Base-by-base conservation (phyloP, 2,329 filamentous ascomycete species). In the Ophiostoma triangulosporum region DNA sequence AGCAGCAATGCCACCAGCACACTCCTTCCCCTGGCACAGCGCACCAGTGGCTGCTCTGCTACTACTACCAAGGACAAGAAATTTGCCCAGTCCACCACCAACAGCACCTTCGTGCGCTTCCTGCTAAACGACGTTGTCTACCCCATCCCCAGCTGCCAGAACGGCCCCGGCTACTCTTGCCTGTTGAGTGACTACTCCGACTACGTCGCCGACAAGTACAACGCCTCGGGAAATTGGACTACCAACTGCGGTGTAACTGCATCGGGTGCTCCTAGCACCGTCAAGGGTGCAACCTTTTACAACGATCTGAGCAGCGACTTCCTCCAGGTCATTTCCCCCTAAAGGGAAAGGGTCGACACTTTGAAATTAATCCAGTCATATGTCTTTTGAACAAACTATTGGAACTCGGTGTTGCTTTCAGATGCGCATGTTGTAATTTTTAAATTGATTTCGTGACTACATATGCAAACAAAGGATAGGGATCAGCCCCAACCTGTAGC, bases 101-200 rank as follows among this genome's bases (percentile, higher is more conserved):
- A 67, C 36, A 64, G 66, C 36, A 70, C 66, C 15, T 80, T 73
- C 55, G 62, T 84, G 40, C 75, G 80, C 15, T 72, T 84, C 49
- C 68, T 73, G 11, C 68, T 84, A 40, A 83, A 84, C 60, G 80
- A 84, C 54, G 76, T 75, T 7, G 73, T 84, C 3, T 83, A 84
- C 61, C 77, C 77, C 0, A 64, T 83, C 1, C 72, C 74, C 0
- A 70, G 66, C 0, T 83, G 78, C 64, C 68, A 71, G 57, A 68
- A 67, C 57, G 80, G 76, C 0, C 79, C 76, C 3, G 81, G 77
- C 6, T 69, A 65, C 6, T 76, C 73, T 17, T 81, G 78, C 59
- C 64, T 69, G 3, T 56, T 79, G 29, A 62, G 64, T 5, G 65
- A 73, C 48, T 77, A 78, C 57, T 65, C 62, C 4, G 58, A 64